Conservation (phyloP, 2,329 filamentous ascomycete species). For the Zymoseptoria tritici region DNA sequence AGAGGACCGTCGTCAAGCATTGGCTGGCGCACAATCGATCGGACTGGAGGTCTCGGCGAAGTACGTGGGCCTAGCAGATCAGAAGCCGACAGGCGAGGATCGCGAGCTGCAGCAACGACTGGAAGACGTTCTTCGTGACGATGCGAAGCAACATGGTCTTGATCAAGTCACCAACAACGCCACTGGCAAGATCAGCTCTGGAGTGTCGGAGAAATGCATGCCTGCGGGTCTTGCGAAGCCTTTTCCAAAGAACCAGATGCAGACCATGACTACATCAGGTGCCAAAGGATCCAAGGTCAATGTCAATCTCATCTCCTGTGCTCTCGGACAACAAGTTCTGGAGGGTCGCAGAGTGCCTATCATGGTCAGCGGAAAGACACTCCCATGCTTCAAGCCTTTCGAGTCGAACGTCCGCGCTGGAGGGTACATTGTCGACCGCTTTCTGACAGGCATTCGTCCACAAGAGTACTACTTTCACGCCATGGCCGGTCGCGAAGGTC, state of each 20-base stretch:
- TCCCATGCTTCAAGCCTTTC: conserved; percentile 89
- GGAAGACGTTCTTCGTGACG: conserved; percentile 84
- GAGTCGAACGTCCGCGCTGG: conserved; percentile 84
- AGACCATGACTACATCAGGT: conserved; percentile 94
- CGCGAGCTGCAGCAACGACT: conserved; percentile 68
- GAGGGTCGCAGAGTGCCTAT: conserved; percentile 90
- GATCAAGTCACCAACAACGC: conserved; percentile 76
- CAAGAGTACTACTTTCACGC: conserved; percentile 99
- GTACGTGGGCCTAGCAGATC: conserved; percentile 75
- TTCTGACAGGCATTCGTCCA: conserved; percentile 93
- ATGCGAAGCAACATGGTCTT: conserved; percentile 82
- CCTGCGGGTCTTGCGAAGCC: conserved; percentile 78
- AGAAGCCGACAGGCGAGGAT: conserved; percentile 55
- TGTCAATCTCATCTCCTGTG: conserved; percentile 94
- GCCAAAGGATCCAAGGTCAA: conserved; percentile 92
- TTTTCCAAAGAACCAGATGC: conserved; percentile 97
- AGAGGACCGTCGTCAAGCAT: conserved; percentile 56
- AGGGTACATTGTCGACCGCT: conserved; percentile 89
- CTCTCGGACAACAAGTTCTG: conserved; percentile 90
- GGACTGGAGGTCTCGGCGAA: conserved; percentile 75
- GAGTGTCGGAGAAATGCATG: conserved; percentile 70
- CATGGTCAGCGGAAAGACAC: conserved; percentile 95
- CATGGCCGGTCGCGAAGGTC: conserved; percentile 95
- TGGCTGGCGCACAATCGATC: conserved; percentile 59
- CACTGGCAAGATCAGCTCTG: conserved; percentile 64